Conservation (phyloP, 2,329 filamentous ascomycete genomes). For the Monosporascus sp. region DNA sequence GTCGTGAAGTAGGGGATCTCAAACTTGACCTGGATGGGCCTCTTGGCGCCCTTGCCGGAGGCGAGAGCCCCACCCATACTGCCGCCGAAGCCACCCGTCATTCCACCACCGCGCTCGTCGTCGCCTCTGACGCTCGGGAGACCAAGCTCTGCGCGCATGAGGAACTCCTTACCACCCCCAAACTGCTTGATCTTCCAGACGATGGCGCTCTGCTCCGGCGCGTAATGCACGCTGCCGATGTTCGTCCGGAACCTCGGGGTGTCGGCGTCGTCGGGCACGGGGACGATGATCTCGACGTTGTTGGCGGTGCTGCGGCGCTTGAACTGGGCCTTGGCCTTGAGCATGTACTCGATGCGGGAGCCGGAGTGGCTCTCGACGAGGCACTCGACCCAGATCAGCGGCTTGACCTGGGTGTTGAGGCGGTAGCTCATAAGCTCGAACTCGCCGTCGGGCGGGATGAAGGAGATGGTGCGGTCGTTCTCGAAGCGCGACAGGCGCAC, state of each 20-base stretch:
- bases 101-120: slow-evolving; percentile 90
- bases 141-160: slow-evolving; percentile 96
- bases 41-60: slow-evolving; percentile 80
- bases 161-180: slow-evolving; percentile 94
- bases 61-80: slow-evolving; percentile 83
- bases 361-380: slow-evolving; percentile 94
- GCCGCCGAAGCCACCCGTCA: slow-evolving; percentile 95
- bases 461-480: slow-evolving; percentile 97
- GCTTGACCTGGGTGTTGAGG: slow-evolving; percentile 97
- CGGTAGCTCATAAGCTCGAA: slow-evolving; percentile 99
- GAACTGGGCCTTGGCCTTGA: slow-evolving; percentile 97
- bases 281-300: slow-evolving; percentile 96
- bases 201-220: slow-evolving; percentile 93
- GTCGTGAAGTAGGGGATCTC: slow-evolving; percentile 99
- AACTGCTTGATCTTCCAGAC: slow-evolving; percentile 99
- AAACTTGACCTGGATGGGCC: slow-evolving; percentile 98
- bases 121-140: slow-evolving; percentile 91
- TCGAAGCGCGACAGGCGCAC: slow-evolving; percentile 94
- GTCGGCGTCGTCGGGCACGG: slow-evolving; percentile 95
- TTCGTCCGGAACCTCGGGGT: slow-evolving; percentile 95
- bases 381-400: slow-evolving; percentile 97
- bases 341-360: slow-evolving; percentile 96
- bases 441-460: slow-evolving; percentile 96
- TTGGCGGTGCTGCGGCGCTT: slow-evolving; percentile 96
- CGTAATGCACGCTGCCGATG: slow-evolving; percentile 95